Evolutionary conservation across 2,329 filamentous ascomycete species (phyloP).

Genomic region (Sporothrix mexicana): DNA sequence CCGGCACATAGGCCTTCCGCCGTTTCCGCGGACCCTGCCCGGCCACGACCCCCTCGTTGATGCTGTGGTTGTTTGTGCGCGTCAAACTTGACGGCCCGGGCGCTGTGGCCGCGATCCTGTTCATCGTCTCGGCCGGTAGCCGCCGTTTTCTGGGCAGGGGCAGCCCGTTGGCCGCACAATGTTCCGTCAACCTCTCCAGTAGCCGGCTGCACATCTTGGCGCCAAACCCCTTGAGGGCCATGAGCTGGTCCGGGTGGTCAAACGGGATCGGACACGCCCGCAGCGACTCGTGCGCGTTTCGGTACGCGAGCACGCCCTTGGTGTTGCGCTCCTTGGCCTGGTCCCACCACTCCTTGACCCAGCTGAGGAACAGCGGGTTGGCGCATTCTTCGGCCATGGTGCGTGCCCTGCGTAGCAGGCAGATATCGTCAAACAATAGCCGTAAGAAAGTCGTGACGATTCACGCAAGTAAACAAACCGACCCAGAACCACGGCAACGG

Average conservation of each 20-base stretch:
- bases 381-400: conserved; percentile 52
- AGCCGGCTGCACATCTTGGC: conserved; percentile 73
- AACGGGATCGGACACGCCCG: conserved; percentile 74
- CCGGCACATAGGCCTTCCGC: conserved; percentile 71
- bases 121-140: conserved; percentile 40
- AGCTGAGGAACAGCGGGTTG: conserved; percentile 73
- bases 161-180: conserved; percentile 70
- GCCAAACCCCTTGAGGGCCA: conserved; percentile 75
- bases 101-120: conserved; percentile 36
- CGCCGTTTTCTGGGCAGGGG: conserved; percentile 61
- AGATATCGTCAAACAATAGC: not conserved
- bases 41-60: conserved; percentile 1
- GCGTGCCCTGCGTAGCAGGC: conserved; percentile 11
- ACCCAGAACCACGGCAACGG: conserved; percentile 12
- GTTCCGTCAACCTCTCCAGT: conserved; percentile 62
- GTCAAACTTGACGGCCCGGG: conserved; percentile 26
- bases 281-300: conserved; percentile 76
- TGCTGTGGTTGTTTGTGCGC: not conserved
- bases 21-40: conserved; percentile 50
- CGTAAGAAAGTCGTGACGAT: not conserved
- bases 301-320: conserved; percentile 74
- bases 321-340: conserved; percentile 70
- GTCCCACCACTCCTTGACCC: conserved; percentile 80
- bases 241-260: conserved; percentile 73
- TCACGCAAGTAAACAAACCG: conserved; percentile 1